Evolutionary conservation across 1,284 basidiomycete species (phyloP), one percentile per base, ranked within the genome.

Genomic region (Laetiporus sulphureus): DNA sequence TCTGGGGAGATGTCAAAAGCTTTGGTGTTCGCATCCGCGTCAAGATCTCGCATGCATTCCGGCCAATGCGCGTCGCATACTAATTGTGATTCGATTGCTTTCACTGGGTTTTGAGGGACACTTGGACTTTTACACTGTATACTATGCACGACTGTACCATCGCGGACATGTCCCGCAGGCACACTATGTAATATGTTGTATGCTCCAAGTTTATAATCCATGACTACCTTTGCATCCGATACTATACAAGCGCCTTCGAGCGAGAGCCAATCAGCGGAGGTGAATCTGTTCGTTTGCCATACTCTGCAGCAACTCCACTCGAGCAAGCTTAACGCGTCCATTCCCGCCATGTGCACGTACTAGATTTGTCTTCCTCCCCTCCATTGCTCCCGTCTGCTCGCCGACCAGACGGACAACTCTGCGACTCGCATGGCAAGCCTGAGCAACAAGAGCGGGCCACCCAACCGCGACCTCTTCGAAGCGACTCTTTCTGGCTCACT

Each of bases 401-500:
- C 8, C n/a, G 10, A 10, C 27, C 8, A 29, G 27, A n/a, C 10
- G 8, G 27, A 29, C 27, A 8, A 29, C 16, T 8, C 7, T 18
- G 10, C 10, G 32, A 11, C 10, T 33, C 23, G 15, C 32, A 41
- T 41, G 39, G 30, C 40, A 21, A 23, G 13, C 23, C 22, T 25
- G 7, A 23, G 21, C 27, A 30, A 40, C 30, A 32, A 22, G 30
- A 34, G 10, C 32, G 48, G 50, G 40, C 60, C 56, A 21, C 56
- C 60, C 25, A 48, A 56, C 24, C 72, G 71, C 43, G 68, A 77
- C 46, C 59, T 74, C 41, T 79, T 71, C 51, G 71, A 79, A 35
- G 67, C 65, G 34, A 69, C 63, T 46, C 57, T 73, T 25, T 66
- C 72, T 48, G 74, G 76, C 46, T 70, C 72, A 38, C 68, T 70